A percentile compares a stretch with the other conserved stretches of the same genome.
These are phyloP conservation scores for Suillus fuscotomentosus DNA, from an alignment of 768 basidiomycete species.

Conservation along the genomic window DNA sequence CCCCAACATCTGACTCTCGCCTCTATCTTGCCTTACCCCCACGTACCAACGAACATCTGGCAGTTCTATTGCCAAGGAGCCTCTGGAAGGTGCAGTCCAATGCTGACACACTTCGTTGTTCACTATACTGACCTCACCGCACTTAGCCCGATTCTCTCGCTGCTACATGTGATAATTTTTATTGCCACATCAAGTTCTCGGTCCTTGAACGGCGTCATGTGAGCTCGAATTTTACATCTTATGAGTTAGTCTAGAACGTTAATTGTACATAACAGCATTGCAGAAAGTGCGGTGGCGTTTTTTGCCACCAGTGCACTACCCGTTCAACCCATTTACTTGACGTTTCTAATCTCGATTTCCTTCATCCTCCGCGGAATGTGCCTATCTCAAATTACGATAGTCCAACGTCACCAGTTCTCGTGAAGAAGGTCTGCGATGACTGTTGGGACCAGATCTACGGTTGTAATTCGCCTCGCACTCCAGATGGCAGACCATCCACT, in stretches of 20 bases:
- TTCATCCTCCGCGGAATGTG: conserved; percentile 69
- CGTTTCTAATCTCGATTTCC: conserved; percentile 65
- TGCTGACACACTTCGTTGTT: conserved; percentile 6
- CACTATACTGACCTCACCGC: conserved; percentile 6
- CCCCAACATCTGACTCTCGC: conserved; percentile 14
- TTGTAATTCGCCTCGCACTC: conserved; percentile 39
- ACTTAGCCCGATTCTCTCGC: conserved; percentile 61
- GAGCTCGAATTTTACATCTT: conserved; percentile 27
- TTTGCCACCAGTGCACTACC: conserved; percentile 62
- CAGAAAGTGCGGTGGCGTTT: conserved; percentile 81
- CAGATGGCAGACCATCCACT: conserved; percentile 35
- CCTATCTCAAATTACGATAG: conserved; percentile 57
- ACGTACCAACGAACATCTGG: conserved; percentile 67
- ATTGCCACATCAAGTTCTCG: conserved; percentile 63
- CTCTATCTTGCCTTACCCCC: conserved; percentile 16
- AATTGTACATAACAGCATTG: conserved; percentile 56
- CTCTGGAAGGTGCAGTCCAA: conserved; percentile 67
- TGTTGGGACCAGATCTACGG: conserved; percentile 78
- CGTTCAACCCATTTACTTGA: conserved; percentile 67
- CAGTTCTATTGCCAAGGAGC: conserved; percentile 64
- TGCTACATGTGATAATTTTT: conserved; percentile 67
- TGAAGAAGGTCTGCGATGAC: conserved; percentile 71
- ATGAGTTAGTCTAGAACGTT: conserved; percentile 11
- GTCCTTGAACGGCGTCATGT: conserved; percentile 77
- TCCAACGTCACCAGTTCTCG: conserved; percentile 55